A percentile compares a stretch with the other conserved stretches of the same genome.
Conservation (phyloP, 345 rosid species). For the Alliaria petiolata region DNA sequence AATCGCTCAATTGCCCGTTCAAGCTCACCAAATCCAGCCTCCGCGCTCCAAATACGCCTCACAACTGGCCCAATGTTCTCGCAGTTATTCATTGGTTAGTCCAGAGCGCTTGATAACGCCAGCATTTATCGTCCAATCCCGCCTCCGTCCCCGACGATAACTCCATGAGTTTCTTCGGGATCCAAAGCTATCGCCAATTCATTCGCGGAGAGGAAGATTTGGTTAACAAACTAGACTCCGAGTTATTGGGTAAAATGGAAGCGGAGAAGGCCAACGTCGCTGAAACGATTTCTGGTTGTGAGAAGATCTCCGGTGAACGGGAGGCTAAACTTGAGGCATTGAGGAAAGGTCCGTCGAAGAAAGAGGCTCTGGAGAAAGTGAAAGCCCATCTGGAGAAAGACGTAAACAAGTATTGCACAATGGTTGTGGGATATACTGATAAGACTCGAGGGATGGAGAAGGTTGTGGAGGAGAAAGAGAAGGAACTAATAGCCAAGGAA, state of each 20-base stretch:
- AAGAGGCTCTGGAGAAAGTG: slow-evolving; percentile 52
- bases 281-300: slow-evolving; percentile 37
- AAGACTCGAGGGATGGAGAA: slow-evolving; percentile 43
- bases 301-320: slow-evolving; percentile 35
- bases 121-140: slow-evolving; percentile 33
- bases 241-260: slow-evolving; percentile 54
- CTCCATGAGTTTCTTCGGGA: slow-evolving; percentile 39
- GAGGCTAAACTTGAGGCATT: slow-evolving; percentile 46
- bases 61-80: slow-evolving; percentile 80
- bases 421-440: slow-evolving; percentile 44
- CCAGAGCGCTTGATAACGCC: slow-evolving; percentile 46
- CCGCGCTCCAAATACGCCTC: slow-evolving; percentile 79
- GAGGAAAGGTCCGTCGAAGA: slow-evolving; percentile 55
- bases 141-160: slow-evolving; percentile 37
- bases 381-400: slow-evolving; percentile 65
- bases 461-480: slow-evolving; percentile 56
- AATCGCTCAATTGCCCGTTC: slow-evolving; percentile 56
- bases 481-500: slow-evolving; percentile 47
- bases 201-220: slow-evolving; percentile 62
- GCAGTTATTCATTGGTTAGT: slow-evolving; percentile 75
- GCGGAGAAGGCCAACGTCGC: slow-evolving; percentile 41
- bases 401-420: slow-evolving; percentile 55
- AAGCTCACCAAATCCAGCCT: slow-evolving; percentile 74
- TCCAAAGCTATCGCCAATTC: slow-evolving; percentile 50
- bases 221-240: slow-evolving; percentile 50